A percentile compares a stretch with the other conserved stretches of the same genome.
Conservation (phyloP, 768 basidiomycete genomes). For the Hygrophoropsis aurantiaca region DNA sequence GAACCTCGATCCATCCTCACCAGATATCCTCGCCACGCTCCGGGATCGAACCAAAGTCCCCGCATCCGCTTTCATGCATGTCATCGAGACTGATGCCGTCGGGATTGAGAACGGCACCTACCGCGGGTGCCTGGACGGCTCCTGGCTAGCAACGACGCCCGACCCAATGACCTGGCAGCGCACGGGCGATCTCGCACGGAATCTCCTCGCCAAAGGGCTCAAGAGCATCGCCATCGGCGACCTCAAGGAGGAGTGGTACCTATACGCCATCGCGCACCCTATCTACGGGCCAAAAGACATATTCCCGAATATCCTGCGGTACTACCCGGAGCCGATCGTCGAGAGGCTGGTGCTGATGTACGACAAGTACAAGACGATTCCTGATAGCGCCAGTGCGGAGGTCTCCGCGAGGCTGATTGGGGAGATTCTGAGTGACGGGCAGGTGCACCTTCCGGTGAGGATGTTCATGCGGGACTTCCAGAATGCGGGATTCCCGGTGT, state of each 20-base stretch:
- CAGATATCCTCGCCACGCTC: slow-evolving; percentile 50
- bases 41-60: slow-evolving; percentile 49
- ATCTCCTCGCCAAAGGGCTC: slow-evolving; percentile 56
- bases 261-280: slow-evolving; percentile 71
- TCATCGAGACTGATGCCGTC: slow-evolving; percentile 57
- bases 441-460: slow-evolving; percentile 68
- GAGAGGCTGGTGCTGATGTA: slow-evolving; percentile 46
- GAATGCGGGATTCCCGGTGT: slow-evolving; percentile 55
- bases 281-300: slow-evolving; percentile 51
- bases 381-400: slow-evolving; percentile 39
- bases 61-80: slow-evolving; percentile 48
- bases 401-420: slow-evolving; percentile 53
- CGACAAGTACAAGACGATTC: slow-evolving; percentile 31
- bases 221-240: slow-evolving; percentile 66
- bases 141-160: slow-evolving; percentile 54
- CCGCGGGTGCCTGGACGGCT: slow-evolving; percentile 60
- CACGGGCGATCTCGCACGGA: slow-evolving; percentile 54
- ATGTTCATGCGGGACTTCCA: slow-evolving; percentile 61
- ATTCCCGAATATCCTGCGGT: slow-evolving; percentile 56
- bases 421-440: slow-evolving; percentile 56
- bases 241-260: slow-evolving; percentile 73
- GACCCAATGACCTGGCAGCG: slow-evolving; percentile 72
- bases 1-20: slow-evolving; percentile 49
- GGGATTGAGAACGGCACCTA: slow-evolving; percentile 61
- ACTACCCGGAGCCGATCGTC: slow-evolving; percentile 53